Conservation (phyloP, 768 basidiomycete genomes). For the Boletus pseudo-olivaceus region DNA sequence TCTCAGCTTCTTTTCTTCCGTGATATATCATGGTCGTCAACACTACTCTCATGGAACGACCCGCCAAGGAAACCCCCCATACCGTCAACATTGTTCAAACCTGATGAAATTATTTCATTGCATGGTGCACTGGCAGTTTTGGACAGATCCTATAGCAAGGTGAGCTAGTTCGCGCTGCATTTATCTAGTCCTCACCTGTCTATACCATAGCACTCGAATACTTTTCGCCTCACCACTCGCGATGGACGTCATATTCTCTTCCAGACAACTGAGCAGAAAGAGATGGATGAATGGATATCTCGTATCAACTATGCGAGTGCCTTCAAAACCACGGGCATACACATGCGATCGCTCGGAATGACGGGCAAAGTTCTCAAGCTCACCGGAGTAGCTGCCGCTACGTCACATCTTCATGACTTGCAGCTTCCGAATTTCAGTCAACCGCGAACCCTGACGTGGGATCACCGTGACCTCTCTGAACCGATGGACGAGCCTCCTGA, state of each 20-base stretch:
- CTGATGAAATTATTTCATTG: constrained; percentile 83
- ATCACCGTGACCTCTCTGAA: constrained; percentile 37
- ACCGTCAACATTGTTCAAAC: constrained; percentile 50
- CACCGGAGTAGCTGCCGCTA: constrained; percentile 82
- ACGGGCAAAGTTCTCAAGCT: constrained; percentile 67
- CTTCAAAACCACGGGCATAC: constrained; percentile 81
- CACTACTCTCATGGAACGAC: constrained; percentile 43
- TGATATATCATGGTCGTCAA: constrained; percentile 55
- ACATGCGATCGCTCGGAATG: constrained; percentile 74
- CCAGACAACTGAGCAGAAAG: constrained; percentile 62
- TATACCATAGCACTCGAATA: constrained; percentile 48
- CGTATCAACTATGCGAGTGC: constrained; percentile 91
- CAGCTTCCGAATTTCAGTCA: constrained; percentile 34
- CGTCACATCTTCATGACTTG: constrained; percentile 74
- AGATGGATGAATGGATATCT: constrained; percentile 88
- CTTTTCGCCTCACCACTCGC: constrained; percentile 73
- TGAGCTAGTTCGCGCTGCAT: constrained; percentile 30
- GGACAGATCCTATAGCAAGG: constrained; percentile 77
- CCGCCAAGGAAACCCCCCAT: constrained; percentile 36
- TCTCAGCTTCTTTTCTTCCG: constrained; percentile 92
- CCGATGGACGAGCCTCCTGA: constrained; percentile 35
- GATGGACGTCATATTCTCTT: constrained; percentile 81
- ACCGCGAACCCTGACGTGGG: constrained; percentile 38
- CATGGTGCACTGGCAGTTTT: constrained; percentile 76
- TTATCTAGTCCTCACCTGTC: constrained; percentile 2